phyloP scores from a whole-genome alignment of 441 rosid genomes.

The Gossypium lobatum region DNA sequence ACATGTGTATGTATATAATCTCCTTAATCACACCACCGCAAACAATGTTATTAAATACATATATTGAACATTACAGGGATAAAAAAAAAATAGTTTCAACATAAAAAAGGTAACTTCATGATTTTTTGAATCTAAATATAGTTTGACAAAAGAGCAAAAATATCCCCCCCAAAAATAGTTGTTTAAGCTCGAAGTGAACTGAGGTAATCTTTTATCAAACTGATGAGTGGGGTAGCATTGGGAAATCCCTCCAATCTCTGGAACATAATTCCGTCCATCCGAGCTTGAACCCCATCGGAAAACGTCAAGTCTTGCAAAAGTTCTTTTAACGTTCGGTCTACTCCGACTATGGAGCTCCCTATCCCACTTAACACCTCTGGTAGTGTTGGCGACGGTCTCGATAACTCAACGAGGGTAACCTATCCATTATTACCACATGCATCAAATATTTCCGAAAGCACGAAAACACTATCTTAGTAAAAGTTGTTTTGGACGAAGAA shows the following conservation, averaged over 20 bases:
- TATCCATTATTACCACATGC: slow-evolving; percentile 17
- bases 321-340: slow-evolving; percentile 53
- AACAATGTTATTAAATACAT: too few species aligned
- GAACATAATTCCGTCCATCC: slow-evolving; percentile 84
- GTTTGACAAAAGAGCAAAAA: neutral
- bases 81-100: too few species aligned
- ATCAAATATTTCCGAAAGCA: slow-evolving; percentile 3
- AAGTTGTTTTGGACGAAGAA: neutral
- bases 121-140: neutral
- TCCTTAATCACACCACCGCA: too few species aligned
- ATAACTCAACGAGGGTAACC: slow-evolving; percentile 80
- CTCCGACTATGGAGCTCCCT: slow-evolving; percentile 68
- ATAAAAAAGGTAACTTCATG: too few species aligned
- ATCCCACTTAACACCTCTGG: slow-evolving; percentile 69
- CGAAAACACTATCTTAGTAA: neutral
- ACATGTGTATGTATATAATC: too few species aligned
- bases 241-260: slow-evolving; percentile 62
- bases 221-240: slow-evolving; percentile 42
- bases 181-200: slow-evolving; percentile 44
- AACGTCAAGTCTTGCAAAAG: slow-evolving; percentile 49
- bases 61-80: too few species aligned
- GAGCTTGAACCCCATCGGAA: slow-evolving; percentile 71
- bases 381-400: slow-evolving; percentile 66
- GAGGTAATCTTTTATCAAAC: slow-evolving; percentile 64
- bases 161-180: neutral